Base-by-base conservation (phyloP, 305 asterid genomes). In the Fraxinus baroniana region DNA sequence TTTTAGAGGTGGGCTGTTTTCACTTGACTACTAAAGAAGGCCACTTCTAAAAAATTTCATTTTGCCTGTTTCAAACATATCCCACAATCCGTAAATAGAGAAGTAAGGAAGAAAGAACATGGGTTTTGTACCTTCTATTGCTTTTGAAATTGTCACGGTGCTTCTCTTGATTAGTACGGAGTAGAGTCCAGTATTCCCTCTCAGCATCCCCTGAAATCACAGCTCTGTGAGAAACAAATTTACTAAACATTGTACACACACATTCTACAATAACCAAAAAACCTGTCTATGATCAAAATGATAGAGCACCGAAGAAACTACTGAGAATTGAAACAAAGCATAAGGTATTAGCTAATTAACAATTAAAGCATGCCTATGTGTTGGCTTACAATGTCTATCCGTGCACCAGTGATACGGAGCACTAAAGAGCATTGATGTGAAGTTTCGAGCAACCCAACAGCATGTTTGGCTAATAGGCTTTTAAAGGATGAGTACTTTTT, bases 191-290 rank as follows among this genome's bases (percentile, higher is more conserved):
- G 86, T 96, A 96, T 78, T 94, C 97, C 89, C 86, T 92, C 94
- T 96, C 99, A 0, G 98, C 96, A 3, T 96, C 99, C 83, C 99
- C 99, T 96, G 91, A 80, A 3, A 64, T 3, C 73, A 64, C n/a
- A 64, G 15, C 76, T 78, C 74, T 2, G 6, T 15, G 13, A 57
- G 73, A 77, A 35, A 74, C 15, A 76, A 76, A 8, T 55, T 55
- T n/a, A 55, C 24, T 18, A 5, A 2, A 55, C 7, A 17, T 15
- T 55, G 9, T 55, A 5, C 9, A 55, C 24, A 55, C 1, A 41
- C 49, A 41, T 41, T 41, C 15, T 41, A 41, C 49, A 41, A 41
- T 55, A 55, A 55, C 10, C 12, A 26, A 64, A 22, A 22, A 7
- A 20, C 64, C 64, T n/a, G 1, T 55, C 20, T 1, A 7, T 55